Evolutionary conservation across 306 rosid genomes (phyloP).

Genomic region (Dicorynia guianensis): DNA sequence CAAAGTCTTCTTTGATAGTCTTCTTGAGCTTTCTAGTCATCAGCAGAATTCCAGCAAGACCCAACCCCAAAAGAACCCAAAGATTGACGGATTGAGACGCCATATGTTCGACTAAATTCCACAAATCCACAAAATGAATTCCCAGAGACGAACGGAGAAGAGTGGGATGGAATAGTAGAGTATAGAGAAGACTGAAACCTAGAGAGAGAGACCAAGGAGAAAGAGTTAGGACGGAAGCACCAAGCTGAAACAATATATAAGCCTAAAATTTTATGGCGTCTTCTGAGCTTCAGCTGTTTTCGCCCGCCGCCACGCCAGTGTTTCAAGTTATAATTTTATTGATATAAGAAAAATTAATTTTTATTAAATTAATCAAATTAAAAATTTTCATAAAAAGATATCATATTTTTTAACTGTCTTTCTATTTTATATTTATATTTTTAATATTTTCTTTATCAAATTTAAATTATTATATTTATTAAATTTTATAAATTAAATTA

Average conservation of each 20-base stretch:
- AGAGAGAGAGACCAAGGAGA: conserved; percentile 29
- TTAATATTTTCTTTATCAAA: too few relatives aligned
- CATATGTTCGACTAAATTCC: conserved; percentile 44
- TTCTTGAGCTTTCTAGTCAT: conserved; percentile 77
- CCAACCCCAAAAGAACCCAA: conserved; percentile 84
- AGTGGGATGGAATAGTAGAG: background rate
- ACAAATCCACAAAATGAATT: conserved; percentile 21
- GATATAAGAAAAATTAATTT: too few relatives aligned
- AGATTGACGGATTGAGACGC: conserved; percentile 79
- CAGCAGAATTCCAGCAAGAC: conserved; percentile 83
- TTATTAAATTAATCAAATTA: too few relatives aligned
- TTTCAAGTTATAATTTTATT: too few relatives aligned
- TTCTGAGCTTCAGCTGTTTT: too few relatives aligned
- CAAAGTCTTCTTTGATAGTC: conserved; percentile 71
- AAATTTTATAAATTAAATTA: too few relatives aligned
- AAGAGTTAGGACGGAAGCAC: background rate
- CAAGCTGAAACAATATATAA: too few relatives aligned
- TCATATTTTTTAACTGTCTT: too few relatives aligned
- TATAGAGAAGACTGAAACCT: background rate
- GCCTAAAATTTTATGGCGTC: background rate
- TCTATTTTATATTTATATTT: too few relatives aligned
- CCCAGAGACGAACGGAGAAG: background rate
- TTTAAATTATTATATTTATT: too few relatives aligned
- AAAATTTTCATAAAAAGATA: too few relatives aligned
- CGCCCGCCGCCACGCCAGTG: too few relatives aligned